A percentile compares a stretch with the other conserved stretches of the same genome.
Conservation (phyloP, 2,329 filamentous ascomycete genomes). For the Colletotrichum scovillei region DNA sequence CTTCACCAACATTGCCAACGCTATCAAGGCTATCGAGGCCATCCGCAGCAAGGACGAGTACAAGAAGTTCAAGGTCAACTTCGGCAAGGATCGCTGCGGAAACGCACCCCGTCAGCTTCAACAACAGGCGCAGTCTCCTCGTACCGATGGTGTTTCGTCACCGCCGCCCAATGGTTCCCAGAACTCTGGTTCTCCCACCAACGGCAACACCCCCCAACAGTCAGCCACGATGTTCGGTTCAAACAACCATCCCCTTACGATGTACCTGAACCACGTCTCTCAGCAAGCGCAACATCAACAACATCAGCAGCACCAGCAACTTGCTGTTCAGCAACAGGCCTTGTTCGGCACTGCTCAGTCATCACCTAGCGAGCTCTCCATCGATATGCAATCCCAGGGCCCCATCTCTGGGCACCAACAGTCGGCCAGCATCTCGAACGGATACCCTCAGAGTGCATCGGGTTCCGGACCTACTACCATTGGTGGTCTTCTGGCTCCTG, state of each 20-base stretch:
- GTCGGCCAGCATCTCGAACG: conserved; percentile 74
- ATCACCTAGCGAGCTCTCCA: conserved; percentile 65
- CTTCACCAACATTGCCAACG: conserved; percentile 99
- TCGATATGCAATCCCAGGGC: conserved; percentile 71
- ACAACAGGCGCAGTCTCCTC: conserved; percentile 73
- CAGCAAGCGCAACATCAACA: conserved; percentile 80
- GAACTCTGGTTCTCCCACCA: conserved; percentile 61
- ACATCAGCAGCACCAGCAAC: conserved; percentile 77
- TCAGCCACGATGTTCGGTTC: conserved; percentile 76
- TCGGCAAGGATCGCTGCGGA: conserved; percentile 97
- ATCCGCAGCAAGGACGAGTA: conserved; percentile 96
- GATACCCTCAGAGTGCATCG: conserved; percentile 65
- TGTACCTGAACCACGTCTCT: conserved; percentile 90
- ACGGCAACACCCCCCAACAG: conserved; percentile 62
- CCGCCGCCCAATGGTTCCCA: conserved; percentile 71
- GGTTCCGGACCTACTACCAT: conserved; percentile 74
- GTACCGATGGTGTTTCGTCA: conserved; percentile 68
- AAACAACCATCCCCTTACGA: conserved; percentile 88
- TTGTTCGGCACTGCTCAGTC: conserved; percentile 80
- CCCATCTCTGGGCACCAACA: conserved; percentile 72
- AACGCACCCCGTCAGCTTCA: conserved; percentile 91
- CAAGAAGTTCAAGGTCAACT: conserved; percentile 99
- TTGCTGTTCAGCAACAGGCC: conserved; percentile 81
- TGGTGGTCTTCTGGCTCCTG: conserved; percentile 81
- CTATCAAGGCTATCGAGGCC: conserved; percentile 98